Evolutionary conservation across 345 rosid species (phyloP), one percentile per base, ranked within the genome.

Genomic region (Eucalyptus pauciflora): DNA sequence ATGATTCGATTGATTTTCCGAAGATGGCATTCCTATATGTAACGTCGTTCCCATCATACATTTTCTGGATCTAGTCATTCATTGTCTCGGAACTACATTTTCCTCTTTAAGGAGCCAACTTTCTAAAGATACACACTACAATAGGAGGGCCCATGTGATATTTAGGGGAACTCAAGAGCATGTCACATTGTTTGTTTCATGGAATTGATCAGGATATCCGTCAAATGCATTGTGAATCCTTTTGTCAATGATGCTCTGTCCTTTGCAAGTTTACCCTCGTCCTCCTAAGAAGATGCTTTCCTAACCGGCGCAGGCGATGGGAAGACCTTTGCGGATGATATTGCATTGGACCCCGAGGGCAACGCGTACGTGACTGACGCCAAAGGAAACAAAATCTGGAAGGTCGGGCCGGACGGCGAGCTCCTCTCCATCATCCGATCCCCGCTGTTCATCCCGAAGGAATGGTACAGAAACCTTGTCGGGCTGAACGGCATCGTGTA

Each of bases 241-340:
- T 69, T 33, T 16, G 80, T 69, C 80, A 9, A 4, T 17, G 45
- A 69, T 33, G 45, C 80, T 69, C 45, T 9, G 45, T 71, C 13
- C 81, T 33, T 33, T 20, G 81, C 46, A 52, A 27, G 86, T 24
- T 31, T 50, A 54, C 64, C 10, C 46, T 33, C 8, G 43, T 31
- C 46, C n/a, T 31, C 48, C 20, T 56, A 50, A 56, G 37, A 9
- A 48, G 16, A 37, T 49, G 51, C 51, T 86, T 86, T 86, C 24
- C 27, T 49, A 85, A 69, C 80, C 13, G 46, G 81, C 13, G 25
- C 81, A 71, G 81, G 81, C 24, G 81, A 71, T 71, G 98, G 91
- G 92, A 97, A 93, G 89, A 76, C 97, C 33, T 93, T 94, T 29
- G 99, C 99, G 24, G 96, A 97, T 33, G 99, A 97, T 89, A 96